Evolutionary conservation across 2,329 filamentous ascomycete genomes (phyloP), one percentile per base, ranked within the genome.

Genomic region (Cercospora canescens): DNA sequence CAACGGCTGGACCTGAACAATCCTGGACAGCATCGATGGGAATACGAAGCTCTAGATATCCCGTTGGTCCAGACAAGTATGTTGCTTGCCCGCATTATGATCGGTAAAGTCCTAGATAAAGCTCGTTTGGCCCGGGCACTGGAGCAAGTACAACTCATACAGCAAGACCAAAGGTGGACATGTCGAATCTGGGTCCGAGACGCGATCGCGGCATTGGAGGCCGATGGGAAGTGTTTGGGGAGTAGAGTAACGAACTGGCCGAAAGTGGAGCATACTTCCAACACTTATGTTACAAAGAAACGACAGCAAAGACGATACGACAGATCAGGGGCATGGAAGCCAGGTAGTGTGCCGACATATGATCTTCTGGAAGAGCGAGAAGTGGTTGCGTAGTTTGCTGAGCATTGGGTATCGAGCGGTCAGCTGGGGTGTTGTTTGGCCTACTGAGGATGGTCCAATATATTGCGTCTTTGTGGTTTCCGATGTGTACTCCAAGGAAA

Each of bases 91-190:
- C 79, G 79, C 8, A 62, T 81, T 64, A 3, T 78, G 12, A 75
- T 82, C 60, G 80, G 76, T 35, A 83, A 83, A 69, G 66, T 83
- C 30, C 69, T 73, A 21, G 72, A 82, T 64, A 71, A 78, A 57
- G 18, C 64, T 16, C 72, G 74, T 0, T 74, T 82, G 3, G 32
- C 76, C 14, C 59, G 72, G 1, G 76, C 80, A 30, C 60, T 82
- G 5, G 73, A 73, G 18, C 39, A 55, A 1, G 69, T 76, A 5
- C 77, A 78, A 4, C 65, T 82, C 6, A 65, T 78, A 3, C 73
- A 79, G 55, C 66, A 69, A 52, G 75, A 81, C 48, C 73, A 74
- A 6, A 70, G 68, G 50, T 83, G 79, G 77, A 76, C 75, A n/a
- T 82, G 79, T 65, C 76, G 77, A 5, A 73, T 71, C 3, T 84